Conservation (phyloP, 2,329 filamentous ascomycete species). For the Fusarium nisikadoi region DNA sequence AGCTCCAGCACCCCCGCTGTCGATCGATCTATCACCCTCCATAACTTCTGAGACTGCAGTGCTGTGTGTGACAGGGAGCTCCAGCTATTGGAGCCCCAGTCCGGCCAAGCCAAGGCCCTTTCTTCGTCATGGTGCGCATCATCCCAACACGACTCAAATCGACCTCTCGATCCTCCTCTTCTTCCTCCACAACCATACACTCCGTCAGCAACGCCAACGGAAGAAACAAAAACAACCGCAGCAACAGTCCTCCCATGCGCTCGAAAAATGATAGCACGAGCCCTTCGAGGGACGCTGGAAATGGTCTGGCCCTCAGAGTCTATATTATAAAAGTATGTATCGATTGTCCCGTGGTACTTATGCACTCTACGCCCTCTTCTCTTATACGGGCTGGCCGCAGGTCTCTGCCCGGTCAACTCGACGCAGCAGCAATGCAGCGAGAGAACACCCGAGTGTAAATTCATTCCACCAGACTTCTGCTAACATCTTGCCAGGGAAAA, state of each 20-base stretch:
- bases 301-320: conserved; percentile 63
- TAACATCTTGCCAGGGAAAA: conserved; percentile 68
- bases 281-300: conserved; percentile 48
- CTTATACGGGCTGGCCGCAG: neutral
- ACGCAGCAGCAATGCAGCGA: neutral
- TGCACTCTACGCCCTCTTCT: neutral
- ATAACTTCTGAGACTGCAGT: neutral
- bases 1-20: conserved; percentile 28
- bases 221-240: conserved; percentile 55
- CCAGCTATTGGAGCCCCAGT: conserved; percentile 15
- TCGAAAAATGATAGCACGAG: conserved; percentile 58
- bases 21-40: conserved; percentile 28
- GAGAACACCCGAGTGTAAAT: neutral
- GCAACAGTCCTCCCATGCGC: conserved; percentile 62
- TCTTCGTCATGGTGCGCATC: conserved; percentile 64
- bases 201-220: conserved; percentile 37
- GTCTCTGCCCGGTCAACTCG: neutral
- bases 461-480: neutral
- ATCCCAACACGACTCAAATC: conserved; percentile 65
- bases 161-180: conserved; percentile 51
- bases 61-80: conserved; percentile 12
- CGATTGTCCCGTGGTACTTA: conserved; percentile 2
- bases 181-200: conserved; percentile 43
- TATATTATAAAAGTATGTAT: conserved; percentile 60
- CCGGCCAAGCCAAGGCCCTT: conserved; percentile 23